Conservation (phyloP, 108 stramenopile genomes). For the Cafeteria roenbergensis region DNA sequence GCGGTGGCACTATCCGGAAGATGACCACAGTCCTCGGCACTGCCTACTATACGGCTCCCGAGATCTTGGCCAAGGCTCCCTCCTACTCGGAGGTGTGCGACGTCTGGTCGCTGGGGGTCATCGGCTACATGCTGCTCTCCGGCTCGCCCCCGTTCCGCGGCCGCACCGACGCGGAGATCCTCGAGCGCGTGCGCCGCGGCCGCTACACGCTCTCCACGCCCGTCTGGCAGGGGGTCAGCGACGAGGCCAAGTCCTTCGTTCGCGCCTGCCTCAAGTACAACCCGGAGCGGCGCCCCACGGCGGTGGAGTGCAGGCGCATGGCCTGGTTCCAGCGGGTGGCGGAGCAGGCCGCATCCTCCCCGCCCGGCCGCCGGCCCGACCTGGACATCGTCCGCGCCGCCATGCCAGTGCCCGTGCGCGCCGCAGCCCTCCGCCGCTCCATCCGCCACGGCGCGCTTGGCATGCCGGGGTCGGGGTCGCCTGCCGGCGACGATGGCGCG, state of each 20-base stretch:
- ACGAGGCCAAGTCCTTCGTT: conserved; percentile 42
- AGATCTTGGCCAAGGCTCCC: not conserved
- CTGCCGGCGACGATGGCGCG: no score
- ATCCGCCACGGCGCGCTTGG: no score
- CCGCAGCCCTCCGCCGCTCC: no score
- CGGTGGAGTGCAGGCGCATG: conserved; percentile 22
- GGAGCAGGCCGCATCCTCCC: no score
- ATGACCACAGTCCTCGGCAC: conserved; percentile 2
- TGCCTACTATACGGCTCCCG: conserved; percentile 7
- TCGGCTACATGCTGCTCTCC: conserved; percentile 49
- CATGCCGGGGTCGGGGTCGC: no score
- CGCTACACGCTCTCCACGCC: conserved; percentile 11
- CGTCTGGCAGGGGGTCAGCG: conserved; percentile 23
- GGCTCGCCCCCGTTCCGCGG: conserved; percentile 50
- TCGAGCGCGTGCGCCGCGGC: conserved; percentile 20
- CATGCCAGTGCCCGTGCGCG: no score
- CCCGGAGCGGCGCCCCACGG: conserved; percentile 23
- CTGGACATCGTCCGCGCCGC: no score
- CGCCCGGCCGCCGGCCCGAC: no score
- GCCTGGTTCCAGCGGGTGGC: conserved; percentile 20
- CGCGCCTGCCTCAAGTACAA: conserved; percentile 26
- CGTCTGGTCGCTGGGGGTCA: conserved; percentile 52
- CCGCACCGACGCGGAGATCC: conserved; percentile 32
- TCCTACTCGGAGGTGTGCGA: conserved; percentile 13
- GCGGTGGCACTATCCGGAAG: not conserved